A percentile compares a stretch with the other conserved stretches of the same genome.
These are phyloP conservation scores for Lotmaria passim DNA, from an alignment of 208 protist genomes.

Conservation along the genomic window DNA sequence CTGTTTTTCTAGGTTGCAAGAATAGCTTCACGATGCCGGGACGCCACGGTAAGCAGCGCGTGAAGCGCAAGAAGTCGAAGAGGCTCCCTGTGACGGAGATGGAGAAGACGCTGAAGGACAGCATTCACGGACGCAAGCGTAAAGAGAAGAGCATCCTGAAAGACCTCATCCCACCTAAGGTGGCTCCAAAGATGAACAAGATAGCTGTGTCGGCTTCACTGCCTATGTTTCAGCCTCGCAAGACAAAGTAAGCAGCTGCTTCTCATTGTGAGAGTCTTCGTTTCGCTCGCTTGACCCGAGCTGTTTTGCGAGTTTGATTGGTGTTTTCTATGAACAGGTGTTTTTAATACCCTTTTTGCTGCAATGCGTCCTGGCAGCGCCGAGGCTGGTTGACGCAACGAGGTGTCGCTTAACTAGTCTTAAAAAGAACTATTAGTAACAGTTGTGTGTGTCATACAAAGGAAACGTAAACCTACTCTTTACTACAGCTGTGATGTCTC, in stretches of 20 bases:
- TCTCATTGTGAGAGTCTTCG: too few relatives aligned
- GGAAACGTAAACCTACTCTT: too few relatives aligned
- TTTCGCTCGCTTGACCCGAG: too few relatives aligned
- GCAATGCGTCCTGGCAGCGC: too few relatives aligned
- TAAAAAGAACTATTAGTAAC: too few relatives aligned
- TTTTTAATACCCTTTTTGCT: too few relatives aligned
- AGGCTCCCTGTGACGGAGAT: slow-evolving; percentile 78
- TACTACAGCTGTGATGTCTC: too few relatives aligned
- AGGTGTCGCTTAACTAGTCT: too few relatives aligned
- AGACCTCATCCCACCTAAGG: slow-evolving; percentile 70
- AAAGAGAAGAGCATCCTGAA: slow-evolving; percentile 87
- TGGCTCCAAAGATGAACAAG: slow-evolving; percentile 69
- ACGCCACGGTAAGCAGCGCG: slow-evolving; percentile 86
- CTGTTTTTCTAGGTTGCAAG: neutral
- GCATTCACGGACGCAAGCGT: slow-evolving; percentile 83
- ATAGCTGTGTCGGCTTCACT: slow-evolving; percentile 53
- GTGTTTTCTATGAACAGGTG: too few relatives aligned
- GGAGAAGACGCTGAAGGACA: slow-evolving; percentile 88
- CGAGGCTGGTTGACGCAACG: too few relatives aligned
- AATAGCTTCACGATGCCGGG: slow-evolving; percentile 69
- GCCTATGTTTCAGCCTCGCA: slow-evolving; percentile 79
- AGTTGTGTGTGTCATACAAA: too few relatives aligned
- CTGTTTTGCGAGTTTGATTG: too few relatives aligned
- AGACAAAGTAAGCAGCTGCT: slow-evolving; percentile 4
- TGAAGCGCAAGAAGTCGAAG: slow-evolving; percentile 91